Base-by-base conservation (phyloP, 495 filamentous ascomycete genomes). In the Aspergillus sclerotioniger region DNA sequence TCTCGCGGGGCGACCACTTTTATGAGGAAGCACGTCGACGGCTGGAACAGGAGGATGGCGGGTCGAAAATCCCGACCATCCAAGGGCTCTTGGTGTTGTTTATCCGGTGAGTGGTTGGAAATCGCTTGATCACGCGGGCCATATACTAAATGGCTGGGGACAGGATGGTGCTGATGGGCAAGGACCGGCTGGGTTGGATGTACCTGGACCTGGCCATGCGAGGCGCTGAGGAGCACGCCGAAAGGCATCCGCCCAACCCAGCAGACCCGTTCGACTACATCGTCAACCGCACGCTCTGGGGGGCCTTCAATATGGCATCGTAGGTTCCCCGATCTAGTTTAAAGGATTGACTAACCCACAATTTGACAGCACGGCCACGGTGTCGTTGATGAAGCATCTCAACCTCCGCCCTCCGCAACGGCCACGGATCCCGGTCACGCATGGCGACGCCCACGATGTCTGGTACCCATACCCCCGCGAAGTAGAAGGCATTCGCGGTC, bases 381-480 rank as follows among this genome's bases (percentile, higher is more conserved):
- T 61, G 25, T 63, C 59, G 39, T 47, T 66, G 41, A 63, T 75
- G 65, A 68, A 69, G 62, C 62, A 72, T 39, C 39, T 63, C 2
- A 32, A 58, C 39, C 25, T 55, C 28, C 47, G 54, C 25, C 54
- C 63, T 13, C 61, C 67, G 19, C 39, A 35, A 19, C 56, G 59
- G 51, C 50, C 66, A 9, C 63, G 57, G 3, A 46, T 62, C 1
- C 37, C 57, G 0, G 52, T 57, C 7, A 46, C 50, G 13, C 63
- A 62, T 44, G 51, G 63, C 5, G 49, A 66, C n/a, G 58, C 68
- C 16, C 54, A 47, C 9, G 69, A 73, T 19, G 35, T 59, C 1
- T 76, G 73, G 71, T 52, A 55, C 1, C 66, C 68, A 1, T 76
- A 73, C 55, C 73, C 73, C 5, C 45, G 54, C 10, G 49, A 41